Evolutionary conservation across 2,329 filamentous ascomycete species (phyloP).

Genomic region (Aspergillus eucalypticola): DNA sequence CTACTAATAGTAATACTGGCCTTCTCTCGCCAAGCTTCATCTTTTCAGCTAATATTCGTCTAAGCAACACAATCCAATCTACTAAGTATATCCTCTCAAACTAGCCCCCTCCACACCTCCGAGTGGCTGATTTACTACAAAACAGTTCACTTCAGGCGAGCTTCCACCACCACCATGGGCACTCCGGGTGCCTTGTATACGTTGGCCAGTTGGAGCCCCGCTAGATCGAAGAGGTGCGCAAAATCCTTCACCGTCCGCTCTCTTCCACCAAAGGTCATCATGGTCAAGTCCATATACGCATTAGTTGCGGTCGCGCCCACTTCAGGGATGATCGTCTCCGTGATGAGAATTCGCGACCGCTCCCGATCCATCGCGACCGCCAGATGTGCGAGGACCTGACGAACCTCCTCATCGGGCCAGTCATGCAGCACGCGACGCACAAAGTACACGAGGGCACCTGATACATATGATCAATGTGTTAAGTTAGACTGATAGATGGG

Average conservation of each 20-base stretch:
- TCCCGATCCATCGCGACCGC: constrained; percentile 24
- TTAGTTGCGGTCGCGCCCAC: constrained; percentile 5
- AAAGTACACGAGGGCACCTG: constrained; percentile 33
- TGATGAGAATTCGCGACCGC: constrained; percentile 25
- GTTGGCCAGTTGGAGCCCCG: neutral
- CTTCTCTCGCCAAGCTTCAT: no score
- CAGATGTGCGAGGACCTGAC: constrained; percentile 24
- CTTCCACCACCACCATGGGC: constrained; percentile 3
- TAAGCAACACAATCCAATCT: no score
- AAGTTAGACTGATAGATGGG: no score
- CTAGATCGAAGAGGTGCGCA: neutral
- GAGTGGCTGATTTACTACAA: neutral
- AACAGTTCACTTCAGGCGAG: neutral
- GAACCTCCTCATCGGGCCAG: constrained; percentile 22
- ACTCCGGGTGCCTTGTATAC: neutral
- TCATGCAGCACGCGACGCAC: constrained; percentile 36
- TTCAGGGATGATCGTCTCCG: constrained; percentile 30
- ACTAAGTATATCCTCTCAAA: no score
- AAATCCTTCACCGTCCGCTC: constrained; percentile 3
- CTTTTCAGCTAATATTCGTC: no score
- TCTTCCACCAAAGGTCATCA: neutral
- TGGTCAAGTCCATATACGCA: constrained; percentile 2
- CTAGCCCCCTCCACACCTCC: neutral
- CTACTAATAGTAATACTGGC: no score
- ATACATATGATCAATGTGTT: no score